Conservation (phyloP, 805 yeast species). For the Jamesozyma rosinii region DNA sequence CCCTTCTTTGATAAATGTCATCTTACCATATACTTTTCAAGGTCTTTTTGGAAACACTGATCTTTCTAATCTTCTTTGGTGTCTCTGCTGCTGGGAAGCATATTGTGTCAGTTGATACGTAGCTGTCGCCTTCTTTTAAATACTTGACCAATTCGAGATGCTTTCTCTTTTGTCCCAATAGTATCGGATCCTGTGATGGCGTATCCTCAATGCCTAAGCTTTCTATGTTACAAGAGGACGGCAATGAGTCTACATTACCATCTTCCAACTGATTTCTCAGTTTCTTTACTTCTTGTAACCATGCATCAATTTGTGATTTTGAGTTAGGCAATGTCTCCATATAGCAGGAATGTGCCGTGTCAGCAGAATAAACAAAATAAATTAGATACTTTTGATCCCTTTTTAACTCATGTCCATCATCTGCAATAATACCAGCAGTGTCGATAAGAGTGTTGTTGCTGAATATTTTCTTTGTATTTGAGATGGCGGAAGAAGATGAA, state of each 20-base stretch:
- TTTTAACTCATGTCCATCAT: slow-evolving; percentile 9
- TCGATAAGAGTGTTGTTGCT: slow-evolving; percentile 16
- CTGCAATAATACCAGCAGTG: slow-evolving; percentile 12
- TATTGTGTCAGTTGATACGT: slow-evolving; percentile 12
- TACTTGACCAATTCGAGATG: slow-evolving; percentile 16
- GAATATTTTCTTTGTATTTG: not conserved
- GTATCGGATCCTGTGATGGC: slow-evolving; percentile 8
- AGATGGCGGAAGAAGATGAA: slow-evolving; percentile 1
- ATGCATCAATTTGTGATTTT: slow-evolving; percentile 12
- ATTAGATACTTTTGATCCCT: slow-evolving; percentile 8
- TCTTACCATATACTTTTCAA: slow-evolving; percentile 24
- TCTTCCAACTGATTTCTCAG: slow-evolving; percentile 6
- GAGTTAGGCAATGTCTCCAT: slow-evolving; percentile 13
- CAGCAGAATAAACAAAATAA: slow-evolving; percentile 15
- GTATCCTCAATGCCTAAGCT: slow-evolving; percentile 13
- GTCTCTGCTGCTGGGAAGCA: slow-evolving; percentile 1
- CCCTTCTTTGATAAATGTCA: too few relatives aligned
- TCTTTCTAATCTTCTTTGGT: slow-evolving; percentile 22
- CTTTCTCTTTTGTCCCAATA: slow-evolving; percentile 14
- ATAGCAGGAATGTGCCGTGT: slow-evolving; percentile 16
- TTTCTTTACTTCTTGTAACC: slow-evolving; percentile 14
- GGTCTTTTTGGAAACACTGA: slow-evolving; percentile 28
- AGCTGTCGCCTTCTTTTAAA: slow-evolving; percentile 13
- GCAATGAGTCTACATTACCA: slow-evolving; percentile 1
- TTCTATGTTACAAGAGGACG: slow-evolving; percentile 15